Evolutionary conservation across 2,329 filamentous ascomycete species (phyloP).

Genomic region (Fusarium irregulare): DNA sequence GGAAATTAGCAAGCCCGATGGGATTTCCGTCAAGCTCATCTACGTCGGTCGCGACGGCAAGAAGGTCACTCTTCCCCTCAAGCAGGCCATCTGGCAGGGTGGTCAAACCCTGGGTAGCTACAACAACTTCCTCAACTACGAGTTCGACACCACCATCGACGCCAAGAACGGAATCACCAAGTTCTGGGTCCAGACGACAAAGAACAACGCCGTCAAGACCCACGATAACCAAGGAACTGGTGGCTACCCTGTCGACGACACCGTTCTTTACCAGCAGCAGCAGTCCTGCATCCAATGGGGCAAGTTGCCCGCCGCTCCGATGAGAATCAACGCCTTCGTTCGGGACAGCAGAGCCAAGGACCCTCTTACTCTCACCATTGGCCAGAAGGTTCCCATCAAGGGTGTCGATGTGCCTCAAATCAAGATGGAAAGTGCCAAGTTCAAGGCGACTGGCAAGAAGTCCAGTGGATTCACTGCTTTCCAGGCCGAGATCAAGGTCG

Average conservation of each 20-base stretch:
- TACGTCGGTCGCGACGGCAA: slow-evolving; percentile 25
- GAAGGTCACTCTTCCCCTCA: not conserved
- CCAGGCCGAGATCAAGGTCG: not conserved
- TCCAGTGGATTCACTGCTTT: slow-evolving; percentile 9
- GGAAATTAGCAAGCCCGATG: slow-evolving; percentile 11
- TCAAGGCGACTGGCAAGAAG: slow-evolving; percentile 35
- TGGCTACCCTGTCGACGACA: slow-evolving; percentile 47
- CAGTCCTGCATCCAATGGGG: slow-evolving; percentile 41
- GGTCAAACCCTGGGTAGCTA: slow-evolving; percentile 41
- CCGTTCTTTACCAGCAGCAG: slow-evolving; percentile 42
- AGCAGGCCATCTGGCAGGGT: not conserved
- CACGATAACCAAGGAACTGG: slow-evolving; percentile 41
- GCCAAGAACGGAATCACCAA: slow-evolving; percentile 46
- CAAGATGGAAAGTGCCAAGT: not conserved
- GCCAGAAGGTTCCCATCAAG: not conserved
- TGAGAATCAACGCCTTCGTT: too few relatives aligned
- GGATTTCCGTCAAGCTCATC: slow-evolving; percentile 37
- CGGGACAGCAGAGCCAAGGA: too few relatives aligned
- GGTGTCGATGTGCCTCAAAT: slow-evolving; percentile 9
- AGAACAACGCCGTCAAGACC: slow-evolving; percentile 34
- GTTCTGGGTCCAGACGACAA: slow-evolving; percentile 47
- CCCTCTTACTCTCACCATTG: slow-evolving; percentile 6
- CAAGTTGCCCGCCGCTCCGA: not conserved
- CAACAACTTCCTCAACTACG: slow-evolving; percentile 48
- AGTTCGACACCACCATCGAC: slow-evolving; percentile 45